Base-by-base conservation (phyloP, 257 asterid genomes). In the Striga asiatica region DNA sequence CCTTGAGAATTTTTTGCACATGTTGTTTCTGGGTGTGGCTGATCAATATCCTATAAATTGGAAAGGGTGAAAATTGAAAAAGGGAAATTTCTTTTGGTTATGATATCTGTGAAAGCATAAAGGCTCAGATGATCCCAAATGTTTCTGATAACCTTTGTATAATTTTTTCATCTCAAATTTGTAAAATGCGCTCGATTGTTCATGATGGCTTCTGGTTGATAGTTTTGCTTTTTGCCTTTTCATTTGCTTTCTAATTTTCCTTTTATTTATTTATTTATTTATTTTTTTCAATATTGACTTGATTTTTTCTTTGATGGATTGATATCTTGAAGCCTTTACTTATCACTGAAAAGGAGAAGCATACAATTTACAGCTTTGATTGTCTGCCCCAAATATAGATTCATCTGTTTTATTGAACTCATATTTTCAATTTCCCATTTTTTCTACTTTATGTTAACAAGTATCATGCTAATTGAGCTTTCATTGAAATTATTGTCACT, bases 21-120 rank as follows among this genome's bases (percentile, higher is more conserved):
- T n/a, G n/a, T 58, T 70, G 38, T 50, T 70, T 31, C 16, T 69
- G 57, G 58, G 42, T 41, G 28, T 25, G 59, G 16, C 27, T 51
- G 19, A 3, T 37, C 34, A 19, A 16, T 12, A 27, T 39, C 35
- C 50, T 35, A 58, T 51, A 21, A 37, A 4, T 17, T 37, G 50
- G 14, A 10, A 59, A 21, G 66, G 46, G 27, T 55, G 23, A 31
- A 56, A 39, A 20, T 29, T 17, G 35, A 52, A 46, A 54, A 12
- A n/a, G 18, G 16, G 42, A 29, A 35, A 14, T 11, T 6, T 70
- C 6, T 31, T 56, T 41, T 24, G 54, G 50, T 39, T 50, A 59
- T 35, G 62, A 24, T 34, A 38, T 57, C 29, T 52, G 57, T 42
- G 13, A 45, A 61, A 16, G 21, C 27, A 58, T 39, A 56, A 60